A percentile compares a stretch with the other conserved stretches of the same genome.
These are phyloP conservation scores for Termitomyces sp. DNA, from an alignment of 1,284 basidiomycete species.

Conservation along the genomic window DNA sequence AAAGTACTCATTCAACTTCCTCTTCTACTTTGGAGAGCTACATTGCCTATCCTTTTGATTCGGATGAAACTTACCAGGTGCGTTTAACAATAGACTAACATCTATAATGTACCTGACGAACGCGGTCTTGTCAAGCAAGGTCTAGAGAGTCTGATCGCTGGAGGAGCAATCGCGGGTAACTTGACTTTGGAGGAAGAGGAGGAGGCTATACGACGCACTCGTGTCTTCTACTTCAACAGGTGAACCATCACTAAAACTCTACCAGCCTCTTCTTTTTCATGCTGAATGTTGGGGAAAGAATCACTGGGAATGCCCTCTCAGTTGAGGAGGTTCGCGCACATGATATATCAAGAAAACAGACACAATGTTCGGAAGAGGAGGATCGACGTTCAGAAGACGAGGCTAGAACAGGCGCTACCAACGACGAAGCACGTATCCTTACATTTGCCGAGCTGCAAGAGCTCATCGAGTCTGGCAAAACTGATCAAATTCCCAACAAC, in stretches of 20 bases:
- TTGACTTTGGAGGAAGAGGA: constrained; percentile 37
- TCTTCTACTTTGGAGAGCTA: constrained; percentile 30
- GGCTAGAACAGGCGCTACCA: background rate
- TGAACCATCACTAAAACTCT: constrained; percentile 24
- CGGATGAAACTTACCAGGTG: constrained; percentile 60
- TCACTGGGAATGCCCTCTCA: constrained; percentile 36
- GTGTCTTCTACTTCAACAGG: constrained; percentile 73
- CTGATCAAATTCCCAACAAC: constrained; percentile 73
- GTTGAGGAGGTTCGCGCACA: constrained; percentile 33
- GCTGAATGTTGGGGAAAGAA: constrained; percentile 24
- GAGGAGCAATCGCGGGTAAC: constrained; percentile 34
- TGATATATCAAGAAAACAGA: constrained; percentile 20
- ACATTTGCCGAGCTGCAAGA: constrained; percentile 64
- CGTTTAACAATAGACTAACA: constrained; percentile 10
- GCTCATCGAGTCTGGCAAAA: constrained; percentile 64
- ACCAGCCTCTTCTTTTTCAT: background rate
- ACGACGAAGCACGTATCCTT: constrained; percentile 39
- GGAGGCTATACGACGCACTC: constrained; percentile 46
- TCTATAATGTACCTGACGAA: constrained; percentile 3
- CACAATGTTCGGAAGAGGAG: background rate
- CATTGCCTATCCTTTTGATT: constrained; percentile 43
- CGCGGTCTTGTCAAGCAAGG: constrained; percentile 50
- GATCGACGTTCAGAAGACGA: background rate
- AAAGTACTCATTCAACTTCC: background rate
- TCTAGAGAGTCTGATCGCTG: constrained; percentile 48